phyloP scores from a whole-genome alignment of 345 rosid genomes.

The Iberis pinnata region DNA sequence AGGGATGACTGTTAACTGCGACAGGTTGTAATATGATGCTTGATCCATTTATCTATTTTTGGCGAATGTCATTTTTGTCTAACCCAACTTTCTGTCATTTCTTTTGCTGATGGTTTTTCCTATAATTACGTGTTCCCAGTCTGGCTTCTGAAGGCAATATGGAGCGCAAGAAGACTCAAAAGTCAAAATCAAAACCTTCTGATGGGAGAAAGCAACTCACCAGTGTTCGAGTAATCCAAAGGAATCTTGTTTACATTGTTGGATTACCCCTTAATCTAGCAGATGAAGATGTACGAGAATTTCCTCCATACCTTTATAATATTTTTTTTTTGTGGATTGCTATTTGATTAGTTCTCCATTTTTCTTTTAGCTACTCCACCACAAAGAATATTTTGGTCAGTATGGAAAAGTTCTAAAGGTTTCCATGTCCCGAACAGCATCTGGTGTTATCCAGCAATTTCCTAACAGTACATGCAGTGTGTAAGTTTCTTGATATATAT shows the following conservation, averaged over 20 bases:
- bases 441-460: constrained; percentile 56
- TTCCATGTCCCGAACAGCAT: constrained; percentile 55
- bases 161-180: constrained; percentile 46
- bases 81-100: background rate
- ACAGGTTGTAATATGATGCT: constrained; percentile 39
- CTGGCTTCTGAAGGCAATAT: constrained; percentile 34
- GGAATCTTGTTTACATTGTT: constrained; percentile 67
- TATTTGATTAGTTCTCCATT: background rate
- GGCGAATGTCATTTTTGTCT: background rate
- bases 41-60: background rate
- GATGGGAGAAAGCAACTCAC: constrained; percentile 63
- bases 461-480: constrained; percentile 65
- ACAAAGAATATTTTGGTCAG: constrained; percentile 56
- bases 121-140: constrained; percentile 17
- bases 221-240: constrained; percentile 53
- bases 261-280: constrained; percentile 65
- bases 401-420: constrained; percentile 67
- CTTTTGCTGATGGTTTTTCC: constrained; percentile 20
- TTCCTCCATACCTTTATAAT: background rate
- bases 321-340: constrained; percentile 3
- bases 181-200: constrained; percentile 48
- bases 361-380: constrained; percentile 50
- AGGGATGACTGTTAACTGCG: constrained; percentile 48
- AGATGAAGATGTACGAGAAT: constrained; percentile 50
- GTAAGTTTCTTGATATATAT: constrained; percentile 29